Evolutionary conservation across 2,329 filamentous ascomycete species (phyloP).

Genomic region (Colletotrichum incanum): DNA sequence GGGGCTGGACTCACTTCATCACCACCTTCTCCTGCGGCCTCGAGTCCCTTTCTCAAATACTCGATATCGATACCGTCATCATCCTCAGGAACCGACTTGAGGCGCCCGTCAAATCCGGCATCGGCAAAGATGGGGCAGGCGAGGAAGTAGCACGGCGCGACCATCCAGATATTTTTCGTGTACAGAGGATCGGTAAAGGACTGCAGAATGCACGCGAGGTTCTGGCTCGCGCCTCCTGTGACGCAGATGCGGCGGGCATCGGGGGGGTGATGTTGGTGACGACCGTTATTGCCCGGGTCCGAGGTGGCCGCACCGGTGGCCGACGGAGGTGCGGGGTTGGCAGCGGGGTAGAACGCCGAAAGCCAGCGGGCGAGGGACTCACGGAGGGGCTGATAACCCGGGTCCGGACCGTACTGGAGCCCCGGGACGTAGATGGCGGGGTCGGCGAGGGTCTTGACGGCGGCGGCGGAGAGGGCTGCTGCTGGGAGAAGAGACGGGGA

Average conservation of each 20-base stretch:
- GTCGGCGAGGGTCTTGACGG: slow-evolving; percentile 73
- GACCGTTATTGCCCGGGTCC: background rate
- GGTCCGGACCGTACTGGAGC: slow-evolving; percentile 86
- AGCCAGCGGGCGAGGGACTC: slow-evolving; percentile 81
- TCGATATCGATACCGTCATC: slow-evolving; percentile 82
- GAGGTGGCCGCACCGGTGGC: background rate
- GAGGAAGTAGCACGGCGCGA: slow-evolving; percentile 88
- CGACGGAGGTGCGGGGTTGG: slow-evolving; percentile 4
- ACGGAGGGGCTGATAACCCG: slow-evolving; percentile 80
- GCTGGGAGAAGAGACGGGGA: slow-evolving; percentile 75
- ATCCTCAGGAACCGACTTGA: slow-evolving; percentile 83
- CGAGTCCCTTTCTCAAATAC: slow-evolving; percentile 66
- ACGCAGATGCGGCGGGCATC: slow-evolving; percentile 79
- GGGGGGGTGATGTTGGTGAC: slow-evolving; percentile 43
- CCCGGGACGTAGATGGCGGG: slow-evolving; percentile 72
- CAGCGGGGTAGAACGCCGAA: slow-evolving; percentile 69
- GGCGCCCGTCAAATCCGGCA: slow-evolving; percentile 77
- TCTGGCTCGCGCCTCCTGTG: slow-evolving; percentile 89
- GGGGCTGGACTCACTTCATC: slow-evolving; percentile 19
- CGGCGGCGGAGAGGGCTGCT: slow-evolving; percentile 72
- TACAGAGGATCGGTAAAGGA: slow-evolving; percentile 85
- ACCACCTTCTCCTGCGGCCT: slow-evolving; percentile 22
- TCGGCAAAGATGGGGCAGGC: slow-evolving; percentile 90
- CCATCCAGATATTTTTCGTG: slow-evolving; percentile 84
- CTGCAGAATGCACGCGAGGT: slow-evolving; percentile 81